phyloP scores from a whole-genome alignment of 345 rosid genomes.

The Eucalyptus lansdowneana region DNA sequence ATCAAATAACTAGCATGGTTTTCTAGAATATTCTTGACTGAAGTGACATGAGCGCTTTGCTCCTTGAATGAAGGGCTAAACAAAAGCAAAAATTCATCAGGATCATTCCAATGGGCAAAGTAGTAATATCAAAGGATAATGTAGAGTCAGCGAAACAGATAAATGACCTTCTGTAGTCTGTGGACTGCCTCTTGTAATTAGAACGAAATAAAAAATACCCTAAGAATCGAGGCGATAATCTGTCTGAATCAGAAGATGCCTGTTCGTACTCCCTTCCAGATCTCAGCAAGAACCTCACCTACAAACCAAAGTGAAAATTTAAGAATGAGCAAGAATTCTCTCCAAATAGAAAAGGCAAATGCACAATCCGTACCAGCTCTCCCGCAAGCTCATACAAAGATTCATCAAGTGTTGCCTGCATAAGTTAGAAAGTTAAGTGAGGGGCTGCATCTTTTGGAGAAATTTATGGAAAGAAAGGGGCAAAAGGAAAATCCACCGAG shows the following conservation, averaged over 20 bases:
- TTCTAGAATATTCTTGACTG: constrained; percentile 87
- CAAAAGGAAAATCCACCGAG: not conserved
- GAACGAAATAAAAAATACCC: constrained; percentile 85
- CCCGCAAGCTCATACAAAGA: constrained; percentile 98
- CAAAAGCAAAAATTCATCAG: not conserved
- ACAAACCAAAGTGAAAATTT: not conserved
- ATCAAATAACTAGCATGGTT: constrained; percentile 94
- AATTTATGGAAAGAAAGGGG: not conserved
- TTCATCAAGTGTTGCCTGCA: constrained; percentile 95
- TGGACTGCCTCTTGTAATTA: constrained; percentile 54
- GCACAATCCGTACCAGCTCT: constrained; percentile 57
- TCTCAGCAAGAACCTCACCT: constrained; percentile 97
- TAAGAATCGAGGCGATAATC: constrained; percentile 69
- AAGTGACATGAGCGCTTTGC: constrained; percentile 78
- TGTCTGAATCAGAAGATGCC: constrained; percentile 62
- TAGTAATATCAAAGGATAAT: not conserved
- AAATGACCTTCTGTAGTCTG: constrained; percentile 54
- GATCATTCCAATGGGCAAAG: not conserved
- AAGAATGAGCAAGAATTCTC: not conserved
- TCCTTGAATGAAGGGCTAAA: constrained; percentile 71
- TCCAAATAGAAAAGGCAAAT: not conserved
- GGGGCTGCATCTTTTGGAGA: not conserved
- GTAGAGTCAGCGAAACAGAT: not conserved
- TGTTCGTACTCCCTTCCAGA: constrained; percentile 93
- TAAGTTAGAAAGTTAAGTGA: not conserved